phyloP scores from a whole-genome alignment of 108 stramenopile species.

The Skeletonema marinoi region DNA sequence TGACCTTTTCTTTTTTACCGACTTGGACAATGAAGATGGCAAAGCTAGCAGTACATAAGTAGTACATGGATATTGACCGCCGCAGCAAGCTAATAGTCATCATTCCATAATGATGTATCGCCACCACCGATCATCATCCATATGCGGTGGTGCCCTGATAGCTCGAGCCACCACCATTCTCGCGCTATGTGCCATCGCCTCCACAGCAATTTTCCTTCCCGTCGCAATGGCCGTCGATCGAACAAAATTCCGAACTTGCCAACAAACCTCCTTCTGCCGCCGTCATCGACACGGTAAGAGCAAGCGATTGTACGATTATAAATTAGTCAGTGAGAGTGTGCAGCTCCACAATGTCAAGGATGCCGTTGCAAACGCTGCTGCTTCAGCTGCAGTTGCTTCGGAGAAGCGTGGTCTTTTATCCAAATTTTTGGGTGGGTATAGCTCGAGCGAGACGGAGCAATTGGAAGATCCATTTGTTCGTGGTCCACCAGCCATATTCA shows the following conservation, averaged over 20 bases:
- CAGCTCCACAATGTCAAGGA: slow-evolving; percentile 10
- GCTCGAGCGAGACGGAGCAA: background rate
- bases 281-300: slow-evolving; percentile 81
- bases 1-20: no score
- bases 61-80: no score
- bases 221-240: slow-evolving; percentile 88
- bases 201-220: background rate
- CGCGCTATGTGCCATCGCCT: background rate
- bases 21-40: no score
- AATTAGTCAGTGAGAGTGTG: slow-evolving; percentile 59
- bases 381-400: background rate
- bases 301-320: slow-evolving; percentile 60
- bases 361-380: background rate
- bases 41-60: no score
- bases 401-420: slow-evolving; percentile 17
- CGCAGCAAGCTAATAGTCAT: background rate
- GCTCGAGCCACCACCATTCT: background rate
- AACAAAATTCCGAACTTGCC: slow-evolving; percentile 97
- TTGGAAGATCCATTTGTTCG: slow-evolving; percentile 55
- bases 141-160: background rate
- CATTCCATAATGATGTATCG: background rate
- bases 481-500: slow-evolving; percentile 69
- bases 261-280: slow-evolving; percentile 96
- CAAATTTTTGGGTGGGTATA: slow-evolving; percentile 33
- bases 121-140: background rate